Conservation (phyloP, 352 stramenopile genomes). For the Phytophthora idaei region DNA sequence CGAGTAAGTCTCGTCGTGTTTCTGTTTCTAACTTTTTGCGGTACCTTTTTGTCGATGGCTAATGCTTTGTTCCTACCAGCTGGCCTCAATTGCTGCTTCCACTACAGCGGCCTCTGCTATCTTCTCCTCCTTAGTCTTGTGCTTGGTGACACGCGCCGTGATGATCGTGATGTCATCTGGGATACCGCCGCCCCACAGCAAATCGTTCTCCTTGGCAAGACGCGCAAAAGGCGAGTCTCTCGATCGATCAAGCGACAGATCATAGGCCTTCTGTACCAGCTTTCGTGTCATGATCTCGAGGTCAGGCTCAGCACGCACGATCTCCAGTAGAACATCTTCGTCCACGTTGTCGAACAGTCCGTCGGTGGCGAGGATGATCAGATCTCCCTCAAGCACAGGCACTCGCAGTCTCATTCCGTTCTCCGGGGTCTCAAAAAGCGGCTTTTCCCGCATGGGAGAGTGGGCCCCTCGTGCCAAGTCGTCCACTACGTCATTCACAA, state of each 20-base stretch:
- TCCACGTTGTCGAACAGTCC: constrained; percentile 98
- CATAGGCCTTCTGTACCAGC: constrained; percentile 87
- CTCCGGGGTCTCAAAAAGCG: constrained; percentile 92
- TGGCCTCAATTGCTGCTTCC: constrained; percentile 13
- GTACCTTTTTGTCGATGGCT: constrained; percentile 7
- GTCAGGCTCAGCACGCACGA: constrained; percentile 62
- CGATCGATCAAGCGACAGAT: constrained; percentile 90
- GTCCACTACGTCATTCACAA: constrained; percentile 55
- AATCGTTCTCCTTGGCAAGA: constrained; percentile 98
- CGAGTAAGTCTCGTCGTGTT: constrained; percentile 25
- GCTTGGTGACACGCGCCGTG: constrained; percentile 62
- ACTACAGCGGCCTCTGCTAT: constrained; percentile 29
- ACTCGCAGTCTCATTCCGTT: constrained; percentile 94
- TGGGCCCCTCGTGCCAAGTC: constrained; percentile 49
- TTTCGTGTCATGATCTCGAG: constrained; percentile 79
- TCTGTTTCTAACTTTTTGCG: constrained; percentile 26
- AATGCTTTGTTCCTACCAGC: constrained; percentile 1
- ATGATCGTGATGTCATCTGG: constrained; percentile 91
- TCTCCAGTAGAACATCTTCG: constrained; percentile 76
- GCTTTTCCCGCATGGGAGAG: constrained; percentile 66
- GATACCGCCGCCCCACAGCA: constrained; percentile 96
- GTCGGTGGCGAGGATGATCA: constrained; percentile 97
- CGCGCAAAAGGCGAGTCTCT: constrained; percentile 96
- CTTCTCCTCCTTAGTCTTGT: constrained; percentile 38
- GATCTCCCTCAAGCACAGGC: constrained; percentile 93